Conservation (phyloP, 2,329 filamentous ascomycete genomes). For the Penicillium sp. region DNA sequence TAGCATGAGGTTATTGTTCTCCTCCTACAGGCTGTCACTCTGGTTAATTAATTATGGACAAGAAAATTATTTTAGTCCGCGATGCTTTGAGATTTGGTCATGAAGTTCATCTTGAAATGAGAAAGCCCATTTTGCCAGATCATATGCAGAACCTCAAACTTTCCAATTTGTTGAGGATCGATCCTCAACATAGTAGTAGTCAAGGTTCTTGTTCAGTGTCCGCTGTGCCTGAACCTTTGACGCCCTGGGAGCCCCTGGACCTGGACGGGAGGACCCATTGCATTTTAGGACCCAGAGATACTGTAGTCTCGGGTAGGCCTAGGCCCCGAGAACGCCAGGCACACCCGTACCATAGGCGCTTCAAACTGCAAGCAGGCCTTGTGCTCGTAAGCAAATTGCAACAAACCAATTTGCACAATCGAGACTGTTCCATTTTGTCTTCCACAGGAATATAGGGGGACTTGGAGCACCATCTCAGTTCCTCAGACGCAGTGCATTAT, state of each 20-base stretch:
- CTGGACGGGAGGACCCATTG: slow-evolving; percentile 4
- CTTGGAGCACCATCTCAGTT: not conserved
- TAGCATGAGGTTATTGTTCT: too few relatives aligned
- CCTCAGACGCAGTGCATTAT: slow-evolving; percentile 8
- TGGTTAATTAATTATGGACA: too few relatives aligned
- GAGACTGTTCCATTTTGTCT: not conserved
- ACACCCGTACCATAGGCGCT: not conserved
- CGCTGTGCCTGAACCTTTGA: not conserved
- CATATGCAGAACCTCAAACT: too few relatives aligned
- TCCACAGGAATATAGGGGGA: not conserved
- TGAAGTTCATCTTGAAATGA: too few relatives aligned
- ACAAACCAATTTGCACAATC: not conserved
- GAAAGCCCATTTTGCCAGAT: too few relatives aligned
- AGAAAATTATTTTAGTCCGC: too few relatives aligned
- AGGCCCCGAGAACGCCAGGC: not conserved
- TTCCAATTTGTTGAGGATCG: not conserved
- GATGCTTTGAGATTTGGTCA: too few relatives aligned
- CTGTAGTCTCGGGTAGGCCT: slow-evolving; percentile 8
- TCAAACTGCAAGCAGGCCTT: not conserved
- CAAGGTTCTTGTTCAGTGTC: not conserved
- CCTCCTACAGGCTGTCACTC: too few relatives aligned
- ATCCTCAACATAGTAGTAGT: not conserved
- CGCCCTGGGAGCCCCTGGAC: slow-evolving; percentile 1
- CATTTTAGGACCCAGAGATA: slow-evolving; percentile 4
- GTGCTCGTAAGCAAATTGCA: too few relatives aligned